Evolutionary conservation across 441 rosid species (phyloP).

Genomic region (Jatropha multifida): DNA sequence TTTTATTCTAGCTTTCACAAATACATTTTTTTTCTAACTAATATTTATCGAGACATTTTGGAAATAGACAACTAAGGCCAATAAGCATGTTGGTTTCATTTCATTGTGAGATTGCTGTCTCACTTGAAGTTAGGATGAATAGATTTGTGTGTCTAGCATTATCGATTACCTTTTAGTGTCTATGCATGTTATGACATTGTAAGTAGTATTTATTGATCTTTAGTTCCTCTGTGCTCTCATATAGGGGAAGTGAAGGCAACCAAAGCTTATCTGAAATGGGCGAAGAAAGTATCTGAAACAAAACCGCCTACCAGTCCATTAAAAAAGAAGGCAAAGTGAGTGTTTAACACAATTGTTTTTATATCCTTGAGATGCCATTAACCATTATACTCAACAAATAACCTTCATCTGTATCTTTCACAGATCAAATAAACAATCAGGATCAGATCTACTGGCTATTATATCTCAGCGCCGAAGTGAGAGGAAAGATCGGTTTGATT

Average conservation of each 20-base stretch:
- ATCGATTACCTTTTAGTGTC: not conserved
- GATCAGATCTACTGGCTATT: conserved; percentile 52
- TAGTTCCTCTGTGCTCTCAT: not conserved
- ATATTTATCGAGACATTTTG: not conserved
- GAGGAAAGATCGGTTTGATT: conserved; percentile 69
- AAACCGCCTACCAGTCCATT: conserved; percentile 71
- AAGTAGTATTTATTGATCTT: not conserved
- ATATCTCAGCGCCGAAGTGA: conserved; percentile 59
- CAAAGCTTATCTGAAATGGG: conserved; percentile 84
- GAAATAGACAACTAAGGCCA: not conserved
- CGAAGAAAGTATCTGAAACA: conserved; percentile 56
- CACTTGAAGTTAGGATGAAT: not conserved
- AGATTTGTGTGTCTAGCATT: not conserved
- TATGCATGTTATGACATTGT: not conserved
- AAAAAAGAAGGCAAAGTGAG: conserved; percentile 61
- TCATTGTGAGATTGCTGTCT: not conserved
- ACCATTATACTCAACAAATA: not conserved
- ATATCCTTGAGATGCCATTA: not conserved
- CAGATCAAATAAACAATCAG: conserved; percentile 55
- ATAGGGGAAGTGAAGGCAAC: conserved; percentile 71
- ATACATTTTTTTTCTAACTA: not conserved
- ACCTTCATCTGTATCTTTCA: not conserved
- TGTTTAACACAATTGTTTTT: conserved; percentile 9
- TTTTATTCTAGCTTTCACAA: not conserved
- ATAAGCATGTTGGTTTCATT: not conserved